Evolutionary conservation across 1,139 yeast species (phyloP), one percentile per base, ranked within the genome.

Genomic region (Pichia sp.): DNA sequence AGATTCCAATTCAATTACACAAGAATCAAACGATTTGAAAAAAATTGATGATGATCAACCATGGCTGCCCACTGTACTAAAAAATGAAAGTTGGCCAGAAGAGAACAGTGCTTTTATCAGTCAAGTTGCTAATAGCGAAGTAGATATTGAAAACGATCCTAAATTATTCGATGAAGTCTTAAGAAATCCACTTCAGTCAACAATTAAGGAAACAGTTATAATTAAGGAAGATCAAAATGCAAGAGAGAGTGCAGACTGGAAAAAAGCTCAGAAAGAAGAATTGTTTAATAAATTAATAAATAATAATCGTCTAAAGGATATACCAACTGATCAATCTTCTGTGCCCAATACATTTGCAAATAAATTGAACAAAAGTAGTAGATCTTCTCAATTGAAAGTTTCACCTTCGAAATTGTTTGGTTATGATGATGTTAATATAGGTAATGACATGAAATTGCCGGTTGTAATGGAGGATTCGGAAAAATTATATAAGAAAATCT

Each of bases 361-460:
- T 24, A 51, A 46, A 25, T 36, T 40, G 28, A 52, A 45, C 30
- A 44, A 46, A 7, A 50, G 45, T 15, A 48, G 53, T 10, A 41
- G 47, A 10, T 40, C 49, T 6, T 55, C 59, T n/a, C n/a, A n/a
- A n/a, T n/a, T n/a, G n/a, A n/a, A n/a, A 2, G 48, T 49, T 17
- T 56, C 60, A 3, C 61, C 61, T 3, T 38, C 57, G 22, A 58
- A 56, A 36, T 39, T 57, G 12, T 56, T 58, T 42, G 57, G 52
- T 12, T 47, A 37, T 23, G 34, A 31, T 8, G 23, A 12, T 18
- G 33, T 18, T 17, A 17, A 4, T 11, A 23, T 35, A 19, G 19
- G 30, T 4, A 24, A 9, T 9, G 31, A 18, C 8, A n/a, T 35
- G 12, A 31, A 38, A 17, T 6, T 38, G 9, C 44, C 44, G 1